phyloP scores from a whole-genome alignment of 805 yeast species.

The Kodamaea fukazawae region DNA sequence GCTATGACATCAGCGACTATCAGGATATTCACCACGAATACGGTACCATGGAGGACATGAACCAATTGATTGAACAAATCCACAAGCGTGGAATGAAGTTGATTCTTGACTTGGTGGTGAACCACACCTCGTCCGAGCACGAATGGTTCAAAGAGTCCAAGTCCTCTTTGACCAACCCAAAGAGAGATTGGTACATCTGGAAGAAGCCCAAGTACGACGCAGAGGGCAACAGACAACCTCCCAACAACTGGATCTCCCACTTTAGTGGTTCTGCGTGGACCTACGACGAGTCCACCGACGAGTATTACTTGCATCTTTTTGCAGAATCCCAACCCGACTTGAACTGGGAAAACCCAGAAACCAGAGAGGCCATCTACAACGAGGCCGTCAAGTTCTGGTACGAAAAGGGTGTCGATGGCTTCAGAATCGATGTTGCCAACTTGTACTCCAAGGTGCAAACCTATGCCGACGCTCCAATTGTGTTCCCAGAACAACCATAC shows the following conservation, averaged over 20 bases:
- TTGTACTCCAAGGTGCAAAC: slow-evolving; percentile 48
- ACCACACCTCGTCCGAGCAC: slow-evolving; percentile 57
- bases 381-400: slow-evolving; percentile 53
- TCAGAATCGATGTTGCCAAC: slow-evolving; percentile 56
- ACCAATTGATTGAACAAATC: slow-evolving; percentile 42
- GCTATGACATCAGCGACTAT: slow-evolving; percentile 58
- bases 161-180: slow-evolving; percentile 48
- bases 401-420: slow-evolving; percentile 56
- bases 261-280: slow-evolving; percentile 59
- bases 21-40: slow-evolving; percentile 49
- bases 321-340: slow-evolving; percentile 57
- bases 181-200: slow-evolving; percentile 65
- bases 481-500: slow-evolving; percentile 36
- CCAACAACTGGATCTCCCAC: slow-evolving; percentile 54
- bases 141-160: slow-evolving; percentile 58
- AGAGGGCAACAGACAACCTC: slow-evolving; percentile 51
- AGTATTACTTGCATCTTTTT: slow-evolving; percentile 54
- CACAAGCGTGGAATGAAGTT: slow-evolving; percentile 52
- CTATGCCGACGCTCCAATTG: slow-evolving; percentile 49
- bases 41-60: slow-evolving; percentile 55
- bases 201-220: slow-evolving; percentile 46
- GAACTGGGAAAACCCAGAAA: slow-evolving; percentile 55
- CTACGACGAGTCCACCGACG: slow-evolving; percentile 51
- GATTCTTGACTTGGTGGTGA: slow-evolving; percentile 55
- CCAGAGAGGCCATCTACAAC: slow-evolving; percentile 41